Evolutionary conservation across 371 early-diverging fungal genomes (phyloP), one percentile per base, ranked within the genome.

Genomic region (Mucor plumbeus): DNA sequence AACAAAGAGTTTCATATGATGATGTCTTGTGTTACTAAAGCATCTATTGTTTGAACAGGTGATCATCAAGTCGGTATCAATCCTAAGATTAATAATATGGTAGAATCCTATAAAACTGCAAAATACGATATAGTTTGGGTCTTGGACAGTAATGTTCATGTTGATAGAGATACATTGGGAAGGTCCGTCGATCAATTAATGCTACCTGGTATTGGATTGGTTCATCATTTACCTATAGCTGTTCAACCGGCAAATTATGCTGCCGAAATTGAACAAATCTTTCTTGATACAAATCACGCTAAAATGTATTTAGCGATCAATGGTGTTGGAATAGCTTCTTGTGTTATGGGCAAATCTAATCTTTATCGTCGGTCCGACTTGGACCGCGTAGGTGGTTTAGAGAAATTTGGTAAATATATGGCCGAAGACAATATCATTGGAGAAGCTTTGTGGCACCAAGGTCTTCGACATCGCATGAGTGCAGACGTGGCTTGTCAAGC

Each of bases 391-490:
- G 97, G 96, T 5, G 97, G 97, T 0, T 75, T 98, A 39, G 87
- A 74, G 8, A 80, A 89, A 17, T 97, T 95, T 83, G 95, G 90
- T 38, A 82, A 92, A 73, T 97, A 87, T 79, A 89, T 97, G 89
- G 91, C 94, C 11, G 99, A 98, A 72, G 99, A 98, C 74, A 97
- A 98, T 77, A 87, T 93, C 57, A 90, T 97, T 59, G 98, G 94
- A 8, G 90, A 91, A 44, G 90, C 90, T 8, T 76, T 98, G 39
- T 95, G 92, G 94, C 82, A 85, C 60, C 77, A 83, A 64, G 95
- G 96, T 7, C 83, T 88, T 61, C 73, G 88, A 59, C 98, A 98
- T 75, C 79, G 80, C 33, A 94, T 97, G 92, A 92, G 94, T 19
- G 83, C 86, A 17, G 96, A 96, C 69, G 71, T 90, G 26, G 96